Percentiles rank a stretch among this genome's conserved stretches.
These are phyloP conservation scores for Tubosaeta sp. DNA, from an alignment of 768 basidiomycete species.

Conservation along the genomic window DNA sequence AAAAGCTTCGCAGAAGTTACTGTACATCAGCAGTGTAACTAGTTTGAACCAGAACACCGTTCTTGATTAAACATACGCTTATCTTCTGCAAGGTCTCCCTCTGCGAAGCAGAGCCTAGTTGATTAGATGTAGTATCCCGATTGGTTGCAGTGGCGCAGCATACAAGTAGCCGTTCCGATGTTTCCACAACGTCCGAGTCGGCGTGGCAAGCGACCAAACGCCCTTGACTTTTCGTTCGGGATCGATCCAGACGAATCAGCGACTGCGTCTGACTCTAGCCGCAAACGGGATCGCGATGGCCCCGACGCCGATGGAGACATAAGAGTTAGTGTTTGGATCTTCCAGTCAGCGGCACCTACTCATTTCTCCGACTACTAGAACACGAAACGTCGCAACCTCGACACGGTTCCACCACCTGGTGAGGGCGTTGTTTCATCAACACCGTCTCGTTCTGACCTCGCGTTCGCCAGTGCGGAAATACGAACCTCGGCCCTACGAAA, in stretches of 20 bases:
- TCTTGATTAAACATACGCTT: too few species aligned
- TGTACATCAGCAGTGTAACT: too few species aligned
- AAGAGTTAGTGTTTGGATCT: conserved; percentile 12
- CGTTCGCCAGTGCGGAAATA: conserved; percentile 39
- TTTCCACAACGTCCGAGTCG: conserved; percentile 9
- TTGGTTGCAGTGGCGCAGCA: background rate
- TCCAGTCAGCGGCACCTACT: background rate
- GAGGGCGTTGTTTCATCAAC: background rate
- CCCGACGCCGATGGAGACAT: conserved; percentile 1
- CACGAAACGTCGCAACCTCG: conserved; percentile 28
- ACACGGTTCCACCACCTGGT: conserved; percentile 16
- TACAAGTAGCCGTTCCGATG: background rate
- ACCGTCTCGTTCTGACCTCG: background rate
- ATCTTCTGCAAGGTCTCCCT: too few species aligned
- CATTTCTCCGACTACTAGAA: conserved; percentile 7
- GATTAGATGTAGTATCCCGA: conserved; percentile 6
- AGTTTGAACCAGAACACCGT: too few species aligned
- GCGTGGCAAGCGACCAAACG: conserved; percentile 42
- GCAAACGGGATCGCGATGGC: conserved; percentile 24
- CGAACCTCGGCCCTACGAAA: conserved; percentile 27
- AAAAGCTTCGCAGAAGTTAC: too few species aligned
- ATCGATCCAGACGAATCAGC: conserved; percentile 26
- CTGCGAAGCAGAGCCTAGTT: too few species aligned
- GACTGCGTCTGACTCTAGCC: conserved; percentile 22
- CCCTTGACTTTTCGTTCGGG: conserved; percentile 53